Evolutionary conservation across 208 protist genomes (phyloP), one percentile per base, ranked within the genome.

Genomic region (Crithidia thermophila): DNA sequence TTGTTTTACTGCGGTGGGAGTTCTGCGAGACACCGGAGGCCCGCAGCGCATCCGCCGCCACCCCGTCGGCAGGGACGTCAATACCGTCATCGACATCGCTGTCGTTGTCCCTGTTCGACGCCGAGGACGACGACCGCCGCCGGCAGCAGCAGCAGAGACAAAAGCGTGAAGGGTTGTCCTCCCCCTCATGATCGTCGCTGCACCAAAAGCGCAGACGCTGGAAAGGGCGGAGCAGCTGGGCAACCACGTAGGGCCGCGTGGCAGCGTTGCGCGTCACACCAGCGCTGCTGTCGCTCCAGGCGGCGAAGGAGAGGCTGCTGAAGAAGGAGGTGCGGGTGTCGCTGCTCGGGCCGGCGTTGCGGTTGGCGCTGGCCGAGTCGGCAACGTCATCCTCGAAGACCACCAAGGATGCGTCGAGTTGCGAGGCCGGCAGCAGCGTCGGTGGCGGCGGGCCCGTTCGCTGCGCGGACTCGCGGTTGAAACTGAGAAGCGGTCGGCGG

Each of bases 261-360:
- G 37, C 25, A 16, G 16, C 28, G 37, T 36, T 16, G 8, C 43
- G 64, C 20, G 43, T 25, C 6, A 43, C 42, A 2, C 43, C 31
- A 1, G n/a, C 13, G 3, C 18, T 30, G n/a, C 31, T 14, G 16
- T 57, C 53, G 40, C 46, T 68, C 42, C 60, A 58, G 5, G 23
- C 43, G 14, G 61, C 63, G 8, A 66, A 37, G 20, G 68, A 75
- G 40, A 75, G 33, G 25, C 42, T 63, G 53, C 52, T 69, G 13
- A 75, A 69, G 21, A 68, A 37, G 27, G 69, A 75, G 20, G 33
- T 14, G 14, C 52, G 61, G 14, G 55, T 28, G 2, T 75, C 69
- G 40, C 61, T 64, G 23, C 16, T 23, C 8, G 60, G 33, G 39
- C 55, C 45, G 34, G 21, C 46, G 28, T 7, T 31, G 7, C 36